These are phyloP conservation scores for Termitomyces sp. DNA, from an alignment of 768 basidiomycete species.

Conservation along the genomic window DNA sequence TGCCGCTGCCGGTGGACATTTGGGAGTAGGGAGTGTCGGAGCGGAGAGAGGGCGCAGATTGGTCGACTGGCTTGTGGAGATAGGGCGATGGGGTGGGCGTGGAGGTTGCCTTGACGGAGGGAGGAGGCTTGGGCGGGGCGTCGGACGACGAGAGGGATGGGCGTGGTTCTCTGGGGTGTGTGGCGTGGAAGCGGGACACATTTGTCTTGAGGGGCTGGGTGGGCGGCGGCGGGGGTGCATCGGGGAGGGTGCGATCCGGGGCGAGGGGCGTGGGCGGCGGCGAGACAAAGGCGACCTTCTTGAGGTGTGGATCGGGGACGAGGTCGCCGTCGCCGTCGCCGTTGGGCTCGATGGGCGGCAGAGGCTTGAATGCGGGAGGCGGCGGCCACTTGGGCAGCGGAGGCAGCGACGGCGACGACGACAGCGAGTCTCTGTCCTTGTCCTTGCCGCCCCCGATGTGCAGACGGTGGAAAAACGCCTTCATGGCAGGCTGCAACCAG, in stretches of 20 bases:
- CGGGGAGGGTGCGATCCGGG: slow-evolving; percentile 47
- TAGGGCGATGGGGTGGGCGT: slow-evolving; percentile 63
- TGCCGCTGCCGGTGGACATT: slow-evolving; percentile 61
- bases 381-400: slow-evolving; percentile 71
- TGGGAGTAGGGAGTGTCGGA: slow-evolving; percentile 81
- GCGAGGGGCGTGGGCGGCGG: slow-evolving; percentile 66
- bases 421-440: slow-evolving; percentile 42
- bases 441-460: slow-evolving; percentile 65
- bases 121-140: slow-evolving; percentile 19
- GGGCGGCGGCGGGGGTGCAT: slow-evolving; percentile 22
- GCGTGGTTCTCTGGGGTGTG: slow-evolving; percentile 49
- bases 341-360: slow-evolving; percentile 34
- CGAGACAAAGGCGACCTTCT: slow-evolving; percentile 86
- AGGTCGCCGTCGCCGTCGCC: too few relatives aligned
- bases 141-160: slow-evolving; percentile 63
- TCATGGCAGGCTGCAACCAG: slow-evolving; percentile 43
- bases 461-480: slow-evolving; percentile 76
- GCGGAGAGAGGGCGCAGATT: slow-evolving; percentile 63
- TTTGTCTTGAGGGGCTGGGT: slow-evolving; percentile 46
- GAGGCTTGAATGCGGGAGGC: slow-evolving; percentile 53
- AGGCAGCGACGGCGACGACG: slow-evolving; percentile 21
- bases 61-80: slow-evolving; percentile 18
- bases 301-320: slow-evolving; percentile 33
- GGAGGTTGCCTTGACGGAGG: slow-evolving; percentile 40
- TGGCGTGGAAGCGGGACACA: slow-evolving; percentile 71